These are phyloP conservation scores for Cryptomeria japonica DNA, from an alignment of 75 land plant genomes.

Conservation along the genomic window DNA sequence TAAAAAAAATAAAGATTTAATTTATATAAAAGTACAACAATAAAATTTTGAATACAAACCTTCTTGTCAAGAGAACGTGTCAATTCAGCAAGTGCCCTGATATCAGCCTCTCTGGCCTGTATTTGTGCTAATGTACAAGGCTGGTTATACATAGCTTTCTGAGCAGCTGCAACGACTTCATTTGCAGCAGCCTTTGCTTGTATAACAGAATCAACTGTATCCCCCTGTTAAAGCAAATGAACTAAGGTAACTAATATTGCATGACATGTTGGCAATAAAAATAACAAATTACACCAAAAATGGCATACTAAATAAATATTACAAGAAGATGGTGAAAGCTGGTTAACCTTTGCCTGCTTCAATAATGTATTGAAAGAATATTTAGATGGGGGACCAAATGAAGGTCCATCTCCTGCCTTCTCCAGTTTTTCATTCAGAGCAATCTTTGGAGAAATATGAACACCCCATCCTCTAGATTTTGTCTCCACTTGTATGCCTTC, in stretches of 20 bases:
- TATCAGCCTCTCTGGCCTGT: conserved; percentile 86
- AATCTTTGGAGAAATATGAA: conserved; percentile 25
- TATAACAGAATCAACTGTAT: conserved; percentile 40
- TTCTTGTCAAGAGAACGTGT: conserved; percentile 76
- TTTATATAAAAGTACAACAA: not conserved
- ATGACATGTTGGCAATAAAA: not conserved
- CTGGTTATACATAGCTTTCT: conserved; percentile 57
- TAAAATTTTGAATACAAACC: conserved; percentile 33
- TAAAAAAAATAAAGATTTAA: not conserved
- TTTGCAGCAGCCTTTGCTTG: conserved; percentile 58
- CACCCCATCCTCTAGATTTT: conserved; percentile 29
- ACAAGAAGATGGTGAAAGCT: not conserved
- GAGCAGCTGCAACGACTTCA: conserved; percentile 61
- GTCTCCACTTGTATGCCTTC: conserved; percentile 36
- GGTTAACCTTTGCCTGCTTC: conserved; percentile 69
- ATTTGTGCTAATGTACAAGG: conserved; percentile 51
- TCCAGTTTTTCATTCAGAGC: conserved; percentile 52
- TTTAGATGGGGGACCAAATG: conserved; percentile 28
- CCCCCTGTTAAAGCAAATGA: conserved; percentile 38
- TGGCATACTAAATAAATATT: not conserved
- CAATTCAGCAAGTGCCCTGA: conserved; percentile 77
- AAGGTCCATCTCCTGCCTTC: conserved; percentile 14
- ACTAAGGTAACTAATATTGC: not conserved
- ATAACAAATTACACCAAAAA: not conserved
- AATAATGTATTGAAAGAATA: conserved; percentile 41